A percentile compares a stretch with the other conserved stretches of the same genome.
These are phyloP conservation scores for Jacaranda copaia DNA, from an alignment of 257 asterid genomes.

Conservation along the genomic window DNA sequence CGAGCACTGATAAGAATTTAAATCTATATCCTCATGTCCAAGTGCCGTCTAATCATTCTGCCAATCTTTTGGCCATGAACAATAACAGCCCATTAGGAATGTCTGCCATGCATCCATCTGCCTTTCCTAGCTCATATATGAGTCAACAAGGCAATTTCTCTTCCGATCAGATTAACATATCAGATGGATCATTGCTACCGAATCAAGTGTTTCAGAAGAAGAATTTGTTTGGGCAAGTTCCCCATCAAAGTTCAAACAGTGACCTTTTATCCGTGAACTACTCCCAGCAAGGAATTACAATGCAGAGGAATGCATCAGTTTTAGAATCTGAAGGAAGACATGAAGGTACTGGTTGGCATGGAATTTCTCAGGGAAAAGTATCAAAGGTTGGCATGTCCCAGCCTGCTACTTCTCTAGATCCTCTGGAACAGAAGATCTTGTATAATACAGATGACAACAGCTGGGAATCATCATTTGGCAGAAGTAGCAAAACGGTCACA, in stretches of 20 bases:
- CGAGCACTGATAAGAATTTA: constrained; percentile 40
- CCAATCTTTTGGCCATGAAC: constrained; percentile 39
- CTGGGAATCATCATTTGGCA: constrained; percentile 48
- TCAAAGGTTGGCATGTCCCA: not conserved
- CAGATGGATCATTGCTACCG: constrained; percentile 38
- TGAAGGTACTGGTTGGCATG: constrained; percentile 42
- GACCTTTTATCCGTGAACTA: constrained; percentile 41
- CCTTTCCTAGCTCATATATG: constrained; percentile 37
- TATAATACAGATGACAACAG: constrained; percentile 49
- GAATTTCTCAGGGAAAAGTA: constrained; percentile 25
- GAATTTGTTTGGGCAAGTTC: constrained; percentile 53
- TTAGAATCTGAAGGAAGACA: constrained; percentile 40
- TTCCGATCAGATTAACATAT: constrained; percentile 36
- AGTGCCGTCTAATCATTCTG: constrained; percentile 26
- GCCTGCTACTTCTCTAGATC: constrained; percentile 52
- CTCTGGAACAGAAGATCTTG: constrained; percentile 66
- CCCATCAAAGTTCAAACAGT: constrained; percentile 39
- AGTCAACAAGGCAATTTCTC: constrained; percentile 42
- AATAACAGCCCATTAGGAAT: constrained; percentile 41
- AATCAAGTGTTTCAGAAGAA: constrained; percentile 48
- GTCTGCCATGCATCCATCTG: constrained; percentile 45
- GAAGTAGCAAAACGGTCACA: constrained; percentile 30
- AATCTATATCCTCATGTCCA: constrained; percentile 12
- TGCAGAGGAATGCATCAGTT: constrained; percentile 39
- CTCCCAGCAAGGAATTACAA: constrained; percentile 42